A percentile compares a stretch with the other conserved stretches of the same genome.
Evolutionary conservation across 169 alveolate species (phyloP).

Genomic region (Plasmodium sp.): DNA sequence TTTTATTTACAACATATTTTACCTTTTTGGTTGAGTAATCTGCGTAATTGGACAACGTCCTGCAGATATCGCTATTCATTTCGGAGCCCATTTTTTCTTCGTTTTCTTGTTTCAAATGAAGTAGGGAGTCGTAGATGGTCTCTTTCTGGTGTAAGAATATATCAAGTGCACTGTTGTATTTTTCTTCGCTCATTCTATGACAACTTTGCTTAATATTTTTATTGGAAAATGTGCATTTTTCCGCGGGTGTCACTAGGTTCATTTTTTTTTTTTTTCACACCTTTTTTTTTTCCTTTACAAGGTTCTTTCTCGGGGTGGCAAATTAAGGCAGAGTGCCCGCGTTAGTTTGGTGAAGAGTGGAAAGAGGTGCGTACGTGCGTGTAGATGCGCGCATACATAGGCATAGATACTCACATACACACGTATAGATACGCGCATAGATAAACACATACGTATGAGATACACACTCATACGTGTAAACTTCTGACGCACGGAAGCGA

Average conservation of each 20-base stretch:
- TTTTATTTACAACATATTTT: slow-evolving; percentile 59
- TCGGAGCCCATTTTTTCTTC: slow-evolving; percentile 37
- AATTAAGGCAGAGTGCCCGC: not conserved
- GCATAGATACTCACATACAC: not conserved
- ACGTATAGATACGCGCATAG: not conserved
- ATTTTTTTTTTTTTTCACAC: slow-evolving; percentile 6
- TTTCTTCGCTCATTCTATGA: slow-evolving; percentile 48
- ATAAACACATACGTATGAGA: not conserved
- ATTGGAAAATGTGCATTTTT: slow-evolving; percentile 8
- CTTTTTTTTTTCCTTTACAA: not conserved
- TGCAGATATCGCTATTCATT: slow-evolving; percentile 57
- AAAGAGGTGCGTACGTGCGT: not conserved
- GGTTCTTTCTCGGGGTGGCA: not conserved
- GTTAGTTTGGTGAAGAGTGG: not conserved
- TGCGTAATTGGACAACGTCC: slow-evolving; percentile 63
- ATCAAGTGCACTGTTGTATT: slow-evolving; percentile 6
- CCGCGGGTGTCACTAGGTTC: slow-evolving; percentile 10
- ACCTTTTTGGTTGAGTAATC: slow-evolving; percentile 59
- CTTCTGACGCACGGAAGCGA: not conserved
- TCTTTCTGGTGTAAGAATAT: slow-evolving; percentile 3
- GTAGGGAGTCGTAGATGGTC: slow-evolving; percentile 21
- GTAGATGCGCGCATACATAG: not conserved
- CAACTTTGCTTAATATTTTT: slow-evolving; percentile 8
- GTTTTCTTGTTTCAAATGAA: slow-evolving; percentile 42
- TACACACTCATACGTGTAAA: not conserved